Evolutionary conservation across 768 basidiomycete species (phyloP).

Genomic region (Tulasnella sp.): DNA sequence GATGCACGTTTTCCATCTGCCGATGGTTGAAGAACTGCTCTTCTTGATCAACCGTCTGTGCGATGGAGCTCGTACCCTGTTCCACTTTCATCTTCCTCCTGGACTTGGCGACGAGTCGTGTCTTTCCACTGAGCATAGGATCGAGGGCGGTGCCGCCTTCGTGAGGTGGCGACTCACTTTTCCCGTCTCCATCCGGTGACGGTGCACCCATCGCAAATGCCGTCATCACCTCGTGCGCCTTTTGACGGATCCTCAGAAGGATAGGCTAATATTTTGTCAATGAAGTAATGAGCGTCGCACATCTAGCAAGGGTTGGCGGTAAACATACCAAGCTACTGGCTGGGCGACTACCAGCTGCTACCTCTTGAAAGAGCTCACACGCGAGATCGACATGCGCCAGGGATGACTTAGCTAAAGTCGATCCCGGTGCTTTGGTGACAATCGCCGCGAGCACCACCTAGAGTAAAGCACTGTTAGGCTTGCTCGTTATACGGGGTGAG

Average conservation of each 20-base stretch:
- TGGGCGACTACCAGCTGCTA: conserved; percentile 14
- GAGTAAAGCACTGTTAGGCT: not conserved
- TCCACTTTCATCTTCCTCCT: not conserved
- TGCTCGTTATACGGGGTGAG: no score
- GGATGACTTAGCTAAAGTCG: conserved; percentile 62
- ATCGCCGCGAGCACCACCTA: conserved; percentile 71
- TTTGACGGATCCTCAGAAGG: conserved; percentile 15
- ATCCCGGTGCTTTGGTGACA: conserved; percentile 63
- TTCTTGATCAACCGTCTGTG: not conserved
- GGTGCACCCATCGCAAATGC: conserved; percentile 12
- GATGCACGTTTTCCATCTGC: not conserved
- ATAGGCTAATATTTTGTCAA: conserved; percentile 6
- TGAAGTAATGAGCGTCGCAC: not conserved
- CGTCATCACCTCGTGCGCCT: not conserved
- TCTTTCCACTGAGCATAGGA: conserved; percentile 16
- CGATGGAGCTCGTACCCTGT: not conserved
- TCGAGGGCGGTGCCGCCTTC: conserved; percentile 12
- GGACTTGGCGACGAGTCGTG: conserved; percentile 10
- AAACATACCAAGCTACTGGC: conserved; percentile 10
- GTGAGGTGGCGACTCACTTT: not conserved
- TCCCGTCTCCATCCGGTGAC: not conserved
- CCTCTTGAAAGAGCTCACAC: conserved; percentile 13
- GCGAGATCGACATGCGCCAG: conserved; percentile 45
- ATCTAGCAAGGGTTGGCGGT: no score
- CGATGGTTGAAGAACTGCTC: not conserved